Percentiles rank a stretch among this genome's conserved stretches.
Conservation (phyloP, 225 moss, liverwort and hornwort genomes). For the Sphagnum tenellum region DNA sequence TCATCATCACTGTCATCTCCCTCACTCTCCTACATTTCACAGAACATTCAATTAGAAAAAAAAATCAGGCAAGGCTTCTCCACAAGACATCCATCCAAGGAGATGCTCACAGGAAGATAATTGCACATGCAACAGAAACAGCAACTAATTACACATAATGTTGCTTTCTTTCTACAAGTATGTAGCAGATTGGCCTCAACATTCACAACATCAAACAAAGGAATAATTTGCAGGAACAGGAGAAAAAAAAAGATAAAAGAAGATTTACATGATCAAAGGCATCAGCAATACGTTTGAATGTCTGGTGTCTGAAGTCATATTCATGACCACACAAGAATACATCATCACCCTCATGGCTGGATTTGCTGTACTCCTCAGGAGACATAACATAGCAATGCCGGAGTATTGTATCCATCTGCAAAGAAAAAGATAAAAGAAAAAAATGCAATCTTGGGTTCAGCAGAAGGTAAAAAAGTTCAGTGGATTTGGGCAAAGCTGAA, state of each 20-base stretch:
- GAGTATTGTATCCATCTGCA: slow-evolving; percentile 66
- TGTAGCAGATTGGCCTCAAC: background rate
- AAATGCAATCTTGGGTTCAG: too few species aligned
- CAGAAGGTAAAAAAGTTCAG: too few species aligned
- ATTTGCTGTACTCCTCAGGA: slow-evolving; percentile 55
- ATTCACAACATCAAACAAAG: background rate
- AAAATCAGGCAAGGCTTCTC: too few species aligned
- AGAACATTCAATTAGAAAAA: too few species aligned
- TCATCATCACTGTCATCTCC: slow-evolving; percentile 62
- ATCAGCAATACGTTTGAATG: slow-evolving; percentile 85
- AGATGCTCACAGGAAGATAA: too few species aligned
- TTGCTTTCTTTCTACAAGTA: too few species aligned
- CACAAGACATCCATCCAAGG: too few species aligned
- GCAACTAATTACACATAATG: too few species aligned
- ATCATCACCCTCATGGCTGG: slow-evolving; percentile 78
- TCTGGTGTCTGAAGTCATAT: slow-evolving; percentile 75
- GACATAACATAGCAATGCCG: slow-evolving; percentile 83
- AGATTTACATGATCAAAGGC: slow-evolving; percentile 60
- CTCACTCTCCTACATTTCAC: slow-evolving; percentile 28
- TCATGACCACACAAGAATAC: slow-evolving; percentile 88
- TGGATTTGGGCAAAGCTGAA: too few species aligned
- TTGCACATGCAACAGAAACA: too few species aligned
- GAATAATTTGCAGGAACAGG: background rate
- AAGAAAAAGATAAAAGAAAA: background rate
- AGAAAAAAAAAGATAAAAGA: background rate